Evolutionary conservation across 768 basidiomycete genomes (phyloP).

Genomic region (Psilocybe subaeruginosa): DNA sequence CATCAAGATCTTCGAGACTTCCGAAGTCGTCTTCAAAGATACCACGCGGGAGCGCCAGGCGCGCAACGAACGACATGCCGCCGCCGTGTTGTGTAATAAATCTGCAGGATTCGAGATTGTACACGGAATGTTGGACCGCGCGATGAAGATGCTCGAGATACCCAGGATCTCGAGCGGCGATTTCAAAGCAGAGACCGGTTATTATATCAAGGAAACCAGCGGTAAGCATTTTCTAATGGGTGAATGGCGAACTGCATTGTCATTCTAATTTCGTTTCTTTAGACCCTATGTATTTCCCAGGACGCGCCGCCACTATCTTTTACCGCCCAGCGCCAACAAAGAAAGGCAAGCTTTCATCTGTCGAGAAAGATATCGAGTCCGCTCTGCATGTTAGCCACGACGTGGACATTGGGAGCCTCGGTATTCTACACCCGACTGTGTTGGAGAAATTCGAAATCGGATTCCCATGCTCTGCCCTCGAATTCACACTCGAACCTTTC

Average conservation of each 20-base stretch:
- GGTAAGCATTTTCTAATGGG: constrained; percentile 51
- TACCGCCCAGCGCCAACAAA: constrained; percentile 65
- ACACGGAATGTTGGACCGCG: constrained; percentile 91
- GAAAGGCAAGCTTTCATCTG: constrained; percentile 30
- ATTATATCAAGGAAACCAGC: constrained; percentile 86
- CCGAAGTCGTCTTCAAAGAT: constrained; percentile 94
- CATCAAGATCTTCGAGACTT: constrained; percentile 90
- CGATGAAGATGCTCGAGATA: constrained; percentile 96
- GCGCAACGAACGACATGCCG: constrained; percentile 86
- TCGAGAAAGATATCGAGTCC: constrained; percentile 49
- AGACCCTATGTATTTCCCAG: constrained; percentile 96
- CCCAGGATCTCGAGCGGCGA: constrained; percentile 70
- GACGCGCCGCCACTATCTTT: constrained; percentile 89
- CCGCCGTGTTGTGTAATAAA: constrained; percentile 95
- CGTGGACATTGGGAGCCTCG: constrained; percentile 82
- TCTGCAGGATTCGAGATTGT: constrained; percentile 96
- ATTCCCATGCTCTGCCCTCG: constrained; percentile 93
- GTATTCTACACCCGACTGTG: constrained; percentile 92
- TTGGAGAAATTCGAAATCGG: constrained; percentile 92
- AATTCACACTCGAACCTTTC: constrained; percentile 96
- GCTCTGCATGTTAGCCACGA: constrained; percentile 53
- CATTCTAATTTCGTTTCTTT: constrained; percentile 4
- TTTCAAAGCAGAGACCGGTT: constrained; percentile 67
- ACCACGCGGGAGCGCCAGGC: constrained; percentile 74
- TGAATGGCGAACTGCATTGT: neutral